A percentile compares a stretch with the other conserved stretches of the same genome.
These are phyloP conservation scores for Eucalyptus shirleyi DNA, from an alignment of 345 rosid genomes.

Conservation along the genomic window DNA sequence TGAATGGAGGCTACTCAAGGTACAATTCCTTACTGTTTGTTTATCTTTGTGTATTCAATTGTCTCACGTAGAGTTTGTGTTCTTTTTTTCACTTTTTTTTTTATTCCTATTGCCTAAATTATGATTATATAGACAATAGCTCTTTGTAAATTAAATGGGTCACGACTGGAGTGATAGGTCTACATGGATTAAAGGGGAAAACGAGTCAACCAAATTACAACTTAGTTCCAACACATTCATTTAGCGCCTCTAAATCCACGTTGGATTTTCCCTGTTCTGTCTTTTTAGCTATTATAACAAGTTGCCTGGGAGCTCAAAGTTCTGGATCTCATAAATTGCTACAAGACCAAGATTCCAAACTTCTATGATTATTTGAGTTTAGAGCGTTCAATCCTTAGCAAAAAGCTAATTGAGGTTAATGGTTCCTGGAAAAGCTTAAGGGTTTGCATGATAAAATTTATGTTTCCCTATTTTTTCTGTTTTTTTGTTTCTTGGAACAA, in stretches of 20 bases:
- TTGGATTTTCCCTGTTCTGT: background rate
- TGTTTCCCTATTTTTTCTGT: no score
- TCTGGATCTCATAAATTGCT: background rate
- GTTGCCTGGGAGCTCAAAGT: background rate
- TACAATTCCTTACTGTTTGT: background rate
- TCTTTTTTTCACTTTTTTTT: background rate
- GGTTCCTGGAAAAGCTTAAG: background rate
- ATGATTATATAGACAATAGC: background rate
- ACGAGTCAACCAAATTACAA: background rate
- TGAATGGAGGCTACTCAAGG: background rate
- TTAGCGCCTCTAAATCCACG: background rate
- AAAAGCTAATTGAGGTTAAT: background rate
- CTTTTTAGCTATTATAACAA: background rate
- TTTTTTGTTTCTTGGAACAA: no score
- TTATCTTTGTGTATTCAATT: background rate
- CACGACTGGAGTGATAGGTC: background rate
- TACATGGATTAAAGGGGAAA: background rate
- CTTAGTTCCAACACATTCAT: background rate
- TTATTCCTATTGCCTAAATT: background rate
- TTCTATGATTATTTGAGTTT: background rate
- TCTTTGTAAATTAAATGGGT: background rate
- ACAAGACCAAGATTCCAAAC: background rate
- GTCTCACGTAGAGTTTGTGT: background rate
- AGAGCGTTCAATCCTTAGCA: background rate
- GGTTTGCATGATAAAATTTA: no score